Conservation (phyloP, 306 rosid species). For the Argentina anserina region DNA sequence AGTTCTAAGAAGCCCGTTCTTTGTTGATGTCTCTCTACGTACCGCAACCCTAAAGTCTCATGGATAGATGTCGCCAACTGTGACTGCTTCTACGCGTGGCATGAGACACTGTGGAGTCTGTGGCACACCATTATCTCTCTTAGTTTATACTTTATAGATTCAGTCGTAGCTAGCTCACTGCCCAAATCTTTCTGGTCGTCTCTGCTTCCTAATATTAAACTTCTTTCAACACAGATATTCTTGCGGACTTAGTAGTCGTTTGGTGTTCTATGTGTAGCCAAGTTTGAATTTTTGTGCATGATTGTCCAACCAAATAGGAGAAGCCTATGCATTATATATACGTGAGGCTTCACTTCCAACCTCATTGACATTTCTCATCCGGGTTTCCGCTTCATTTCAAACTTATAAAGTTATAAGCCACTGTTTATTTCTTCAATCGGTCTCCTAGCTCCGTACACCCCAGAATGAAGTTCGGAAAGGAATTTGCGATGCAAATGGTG, state of each 20-base stretch:
- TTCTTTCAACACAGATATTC: no score
- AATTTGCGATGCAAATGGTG: constrained; percentile 58
- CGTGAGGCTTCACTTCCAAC: not conserved
- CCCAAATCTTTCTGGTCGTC: not conserved
- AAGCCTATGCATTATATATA: not conserved
- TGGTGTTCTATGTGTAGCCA: not conserved
- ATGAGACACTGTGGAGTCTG: not conserved
- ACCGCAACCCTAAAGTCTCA: not conserved
- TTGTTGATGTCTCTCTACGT: no score
- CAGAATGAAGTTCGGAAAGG: constrained; percentile 69
- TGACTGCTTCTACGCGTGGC: not conserved
- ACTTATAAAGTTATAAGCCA: not conserved
- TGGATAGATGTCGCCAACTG: not conserved
- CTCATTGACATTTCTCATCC: not conserved
- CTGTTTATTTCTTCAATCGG: not conserved
- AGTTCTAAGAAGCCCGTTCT: no score
- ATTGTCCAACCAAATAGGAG: not conserved
- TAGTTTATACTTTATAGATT: no score
- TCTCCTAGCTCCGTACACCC: not conserved
- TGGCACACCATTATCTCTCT: not conserved
- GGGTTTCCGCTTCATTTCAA: not conserved
- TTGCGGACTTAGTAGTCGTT: not conserved
- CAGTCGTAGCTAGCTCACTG: not conserved
- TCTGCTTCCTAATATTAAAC: not conserved
- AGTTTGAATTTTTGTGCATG: not conserved